Percentiles rank a stretch among this genome's conserved stretches.
Evolutionary conservation across 2,329 filamentous ascomycete species (phyloP).

Genomic region (Diaporthe citriasiana): DNA sequence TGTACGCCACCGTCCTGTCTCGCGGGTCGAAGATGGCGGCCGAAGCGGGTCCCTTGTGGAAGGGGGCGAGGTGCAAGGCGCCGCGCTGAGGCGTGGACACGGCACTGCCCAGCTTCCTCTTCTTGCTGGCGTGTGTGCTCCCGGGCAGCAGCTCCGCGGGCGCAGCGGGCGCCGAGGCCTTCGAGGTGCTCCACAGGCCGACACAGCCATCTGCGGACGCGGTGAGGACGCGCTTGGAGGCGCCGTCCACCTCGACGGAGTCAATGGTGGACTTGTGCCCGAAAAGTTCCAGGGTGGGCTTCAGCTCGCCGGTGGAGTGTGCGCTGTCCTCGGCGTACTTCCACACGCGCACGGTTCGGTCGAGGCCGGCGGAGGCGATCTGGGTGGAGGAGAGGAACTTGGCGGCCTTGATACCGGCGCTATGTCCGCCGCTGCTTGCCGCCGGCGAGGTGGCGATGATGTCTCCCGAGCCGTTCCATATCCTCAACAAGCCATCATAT

Average conservation of each 20-base stretch:
- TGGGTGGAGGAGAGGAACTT: constrained; percentile 85
- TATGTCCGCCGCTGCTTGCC: constrained; percentile 78
- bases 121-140: constrained; percentile 75
- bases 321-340: constrained; percentile 81
- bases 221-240: constrained; percentile 84
- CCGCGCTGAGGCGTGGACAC: constrained; percentile 78
- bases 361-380: constrained; percentile 86
- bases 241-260: constrained; percentile 77
- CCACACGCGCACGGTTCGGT: constrained; percentile 90
- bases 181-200: constrained; percentile 90
- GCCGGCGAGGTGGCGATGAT: constrained; percentile 82
- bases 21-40: constrained; percentile 87
- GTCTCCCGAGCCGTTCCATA: constrained; percentile 93
- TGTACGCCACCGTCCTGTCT: constrained; percentile 92
- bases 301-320: constrained; percentile 72
- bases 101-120: constrained; percentile 74
- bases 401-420: constrained; percentile 82
- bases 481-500: constrained; percentile 88
- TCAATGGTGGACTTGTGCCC: constrained; percentile 71
- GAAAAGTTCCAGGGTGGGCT: constrained; percentile 77
- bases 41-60: constrained; percentile 81
- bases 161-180: constrained; percentile 80
- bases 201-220: constrained; percentile 86
- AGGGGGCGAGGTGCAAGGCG: constrained; percentile 79
- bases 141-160: constrained; percentile 78